Evolutionary conservation across 352 stramenopile species (phyloP), one percentile per base, ranked within the genome.

Genomic region (Phytopythium delawarense): DNA sequence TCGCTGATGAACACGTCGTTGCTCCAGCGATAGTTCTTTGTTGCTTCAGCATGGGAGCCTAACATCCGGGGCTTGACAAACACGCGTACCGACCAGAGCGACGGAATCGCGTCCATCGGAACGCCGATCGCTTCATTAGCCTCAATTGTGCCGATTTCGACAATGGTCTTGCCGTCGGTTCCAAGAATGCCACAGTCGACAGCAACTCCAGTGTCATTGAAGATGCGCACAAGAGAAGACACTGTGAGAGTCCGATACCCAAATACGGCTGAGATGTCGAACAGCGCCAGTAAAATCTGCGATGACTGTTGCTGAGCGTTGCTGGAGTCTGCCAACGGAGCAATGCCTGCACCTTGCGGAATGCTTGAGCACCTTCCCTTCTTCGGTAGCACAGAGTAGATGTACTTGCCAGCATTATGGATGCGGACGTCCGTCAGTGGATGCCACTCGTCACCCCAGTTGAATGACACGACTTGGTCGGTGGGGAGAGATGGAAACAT

Each of bases 1-100:
- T 89, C 78, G 25, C 76, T 86, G 58, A 94, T 82, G 40, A 93
- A 78, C 18, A 93, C 48, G 16, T 91, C 83, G 50, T 92, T 90
- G 59, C 85, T 94, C 83, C 85, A 92, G n/a, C 84, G 82, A 50
- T 94, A 75, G 2, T 84, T 73, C 57, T 72, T 78, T 6, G 64
- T 54, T 32, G 55, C 50, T 4, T 45, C 13, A 2, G 40, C 49
- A 53, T 20, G 64, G 44, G 32, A 7, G 25, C 37, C 28, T 21
- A 63, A 35, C 30, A 65, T 58, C 32, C 87, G 78, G 4, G 82
- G 82, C 16, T 81, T 85, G 39, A 89, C 72, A n/a, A 91, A 78
- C 2, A 91, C 66, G 30, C 82, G 76, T 16, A 91, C 63, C 2
- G 76, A 77, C 34, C 75, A 71, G 32, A 92, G 75, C 20, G 78